Percentiles rank a stretch among this genome's conserved stretches.
phyloP scores from a whole-genome alignment of 164 flowering plant species.

The Umbellularia californica region DNA sequence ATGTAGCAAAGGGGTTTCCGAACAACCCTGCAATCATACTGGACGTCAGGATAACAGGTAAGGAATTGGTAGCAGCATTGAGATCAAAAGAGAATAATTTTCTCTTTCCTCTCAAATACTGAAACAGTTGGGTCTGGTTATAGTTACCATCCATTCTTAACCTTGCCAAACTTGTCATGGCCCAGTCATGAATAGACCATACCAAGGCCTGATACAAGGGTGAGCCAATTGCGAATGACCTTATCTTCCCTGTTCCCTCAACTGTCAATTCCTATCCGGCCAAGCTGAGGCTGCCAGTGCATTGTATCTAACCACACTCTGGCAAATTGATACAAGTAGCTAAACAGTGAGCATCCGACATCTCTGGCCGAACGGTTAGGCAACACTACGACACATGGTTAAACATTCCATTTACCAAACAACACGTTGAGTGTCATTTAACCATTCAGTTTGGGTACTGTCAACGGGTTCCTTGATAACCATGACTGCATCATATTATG shows the following conservation, averaged over 20 bases:
- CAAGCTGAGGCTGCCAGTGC: constrained; percentile 1
- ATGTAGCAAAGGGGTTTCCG: neutral
- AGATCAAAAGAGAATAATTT: neutral
- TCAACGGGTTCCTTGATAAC: too few relatives aligned
- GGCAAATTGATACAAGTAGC: constrained; percentile 6
- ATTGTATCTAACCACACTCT: neutral
- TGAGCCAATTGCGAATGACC: neutral
- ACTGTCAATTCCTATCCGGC: neutral
- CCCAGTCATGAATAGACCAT: neutral
- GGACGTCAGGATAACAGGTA: neutral
- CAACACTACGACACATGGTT: neutral
- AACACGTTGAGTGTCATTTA: too few relatives aligned
- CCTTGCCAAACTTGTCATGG: neutral
- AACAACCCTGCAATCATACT: neutral
- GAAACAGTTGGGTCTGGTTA: neutral
- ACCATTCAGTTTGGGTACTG: too few relatives aligned
- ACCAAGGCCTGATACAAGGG: neutral
- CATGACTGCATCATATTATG: too few relatives aligned
- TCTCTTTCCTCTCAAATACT: neutral
- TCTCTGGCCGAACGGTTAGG: constrained; percentile 2
- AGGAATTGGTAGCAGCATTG: neutral
- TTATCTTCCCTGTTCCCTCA: constrained; percentile 3
- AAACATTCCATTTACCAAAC: neutral
- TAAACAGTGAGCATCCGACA: constrained; percentile 2
- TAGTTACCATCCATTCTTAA: neutral